Base-by-base conservation (phyloP, 108 stramenopile species). In the Cylindrotheca fusiformis region DNA sequence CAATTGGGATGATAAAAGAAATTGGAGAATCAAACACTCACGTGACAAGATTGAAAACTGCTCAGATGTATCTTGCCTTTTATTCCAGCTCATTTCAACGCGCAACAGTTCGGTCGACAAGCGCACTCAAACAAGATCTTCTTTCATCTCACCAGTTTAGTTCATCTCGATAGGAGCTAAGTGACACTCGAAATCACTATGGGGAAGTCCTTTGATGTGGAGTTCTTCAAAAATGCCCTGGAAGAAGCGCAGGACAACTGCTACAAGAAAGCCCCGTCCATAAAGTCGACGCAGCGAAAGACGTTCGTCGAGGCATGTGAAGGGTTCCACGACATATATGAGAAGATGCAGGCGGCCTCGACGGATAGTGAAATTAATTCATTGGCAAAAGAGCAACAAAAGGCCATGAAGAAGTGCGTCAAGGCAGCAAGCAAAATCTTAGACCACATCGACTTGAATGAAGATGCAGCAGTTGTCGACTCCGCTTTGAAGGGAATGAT, bases 381-480 rank as follows among this genome's bases (percentile, higher is more conserved):
- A 55, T 25, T 30, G 27, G 58, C 50, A 49, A 59, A 59, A 46
- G 32, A 10, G 8, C 58, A 59, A 59, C 49, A 58, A 36, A 68
- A 68, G 58, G 67, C 67, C 46, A 68, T 68, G 67, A 58, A 59
- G 30, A 68, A 68, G 24, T 58, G 58, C 67, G 58, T 68, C 46
- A 68, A 68, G 58, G 48, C 58, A 8, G 67, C 58, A 12, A 52
- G 8, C 55, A 68, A 68, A 49, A 46, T 68, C 44, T 59, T 68
- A 2, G 58, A 58, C 12, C 51, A 58, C 2, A 49, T 68, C 18
- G 67, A 68, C 31, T 41, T 68, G 67, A 24, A n/a, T 32, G 50
- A 58, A 52, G 20, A 54, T 27, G 18, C 28, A 25, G n/a, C 47
- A 0, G 20, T 68, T 0, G 51, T 56, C 21, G 21, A 22, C 0